Evolutionary conservation across 129 eudicot genomes (phyloP), one percentile per base, ranked within the genome.

Genomic region (Tagetes patula): DNA sequence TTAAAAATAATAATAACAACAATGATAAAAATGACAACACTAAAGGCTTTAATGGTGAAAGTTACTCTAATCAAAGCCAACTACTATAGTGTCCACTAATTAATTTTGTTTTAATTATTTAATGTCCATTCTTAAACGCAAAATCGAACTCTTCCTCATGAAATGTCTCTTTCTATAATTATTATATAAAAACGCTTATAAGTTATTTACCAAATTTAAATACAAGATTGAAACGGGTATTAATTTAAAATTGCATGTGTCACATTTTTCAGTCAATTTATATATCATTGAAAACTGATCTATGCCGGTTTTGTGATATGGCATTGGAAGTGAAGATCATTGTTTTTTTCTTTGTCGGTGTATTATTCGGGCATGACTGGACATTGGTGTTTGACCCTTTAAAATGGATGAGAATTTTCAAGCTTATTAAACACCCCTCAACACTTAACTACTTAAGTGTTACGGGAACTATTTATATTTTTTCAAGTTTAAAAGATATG

Each of bases 81-180:
- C 81, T 59, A 77, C 81, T 77, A 77, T 34, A 14, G 71, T 77
- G 81, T 77, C 81, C 56, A 47, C 69, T 77, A 69, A 69, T 77
- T 77, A 77, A 69, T 69, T 69, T 58, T 56, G 80, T 76, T 46
- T 68, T 56, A 36, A 77, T 48, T 68, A 46, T 45, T 76, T 46
- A 60, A 56, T 58, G 63, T 70, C 39, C 69, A 58, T 11, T 69
- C 62, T 36, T 68, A 68, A 48, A 56, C 56, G 39, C 80, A 68
- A 76, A 67, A 55, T 67, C 49, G 34, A 76, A 67, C 80, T 58
- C 69, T 68, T 34, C 12, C 47, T 40, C 59, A 46, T 76, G 80
- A 68, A 43, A 59, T 68, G 80, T 68, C 80, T 56, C 58, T 76
- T 46, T 76, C 80, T 38, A 36, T 69, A 48, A 56, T 58, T 67